Base-by-base conservation (phyloP, 1,284 basidiomycete genomes). In the Peniophora sp. region DNA sequence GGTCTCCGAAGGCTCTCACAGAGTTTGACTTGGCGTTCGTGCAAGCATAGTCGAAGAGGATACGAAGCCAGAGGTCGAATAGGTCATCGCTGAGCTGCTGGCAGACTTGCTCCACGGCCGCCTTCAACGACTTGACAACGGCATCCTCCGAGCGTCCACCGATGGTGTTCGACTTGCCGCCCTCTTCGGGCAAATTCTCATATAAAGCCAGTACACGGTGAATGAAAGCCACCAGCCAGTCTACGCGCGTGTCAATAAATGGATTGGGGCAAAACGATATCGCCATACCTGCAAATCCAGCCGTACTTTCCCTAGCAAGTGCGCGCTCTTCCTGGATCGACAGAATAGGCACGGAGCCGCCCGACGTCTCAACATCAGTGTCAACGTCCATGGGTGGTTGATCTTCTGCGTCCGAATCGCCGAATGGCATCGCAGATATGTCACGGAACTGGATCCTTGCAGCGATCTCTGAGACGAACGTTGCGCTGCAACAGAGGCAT, bases 171-270 rank as follows among this genome's bases (percentile, higher is more conserved):
- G 75, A 81, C 65, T 81, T 79, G 11, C 89, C 89, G 12, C 92
- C 91, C 67, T 95, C 94, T 63, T 99, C 95, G 0, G 97, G 96
- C 5, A 99, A 74, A 61, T 96, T 92, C 68, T 95, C 91, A 61
- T 91, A 96, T 3, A 99, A 70, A 0, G 89, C 81, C 47, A 99
- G 74, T 34, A 98, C 85, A 8, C 92, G 80, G 6, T 89, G 81
- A 59, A 98, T 85, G 55, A 97, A 87, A 41, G 89, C 87, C 0
- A 83, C 80, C 3, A 96, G 85, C 96, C 96, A 98, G 59, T 93
- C 90, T 83, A 24, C 14, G 22, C 8, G 39, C 9, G 39, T 22
- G 17, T 23, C 20, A 23, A 45, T 10, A 23, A 9, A 23, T 14
- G 5, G 9, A 45, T 3, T 9, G 23, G 22, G 19, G 8, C 23